Conservation (phyloP, 1,284 basidiomycete genomes). For the Pisolithus thermaeus region DNA sequence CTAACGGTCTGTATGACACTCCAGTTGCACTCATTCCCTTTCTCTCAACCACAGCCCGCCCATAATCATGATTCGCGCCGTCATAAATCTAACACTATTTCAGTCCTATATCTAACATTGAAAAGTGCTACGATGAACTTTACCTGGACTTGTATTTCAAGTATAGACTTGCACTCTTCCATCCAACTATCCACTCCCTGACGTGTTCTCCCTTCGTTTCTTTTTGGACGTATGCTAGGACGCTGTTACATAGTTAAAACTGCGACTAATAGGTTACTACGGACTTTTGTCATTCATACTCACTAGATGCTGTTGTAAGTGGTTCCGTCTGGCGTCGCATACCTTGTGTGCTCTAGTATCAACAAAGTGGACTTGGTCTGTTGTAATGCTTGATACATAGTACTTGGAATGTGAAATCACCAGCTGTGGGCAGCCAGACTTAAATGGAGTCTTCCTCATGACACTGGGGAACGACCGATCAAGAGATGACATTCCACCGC, state of each 20-base stretch:
- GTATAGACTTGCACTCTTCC: constrained; percentile 1
- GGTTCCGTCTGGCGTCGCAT: background rate
- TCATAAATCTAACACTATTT: background rate
- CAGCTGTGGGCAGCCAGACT: background rate
- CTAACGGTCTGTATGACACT: background rate
- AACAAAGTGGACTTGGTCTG: background rate
- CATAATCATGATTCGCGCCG: constrained; percentile 24
- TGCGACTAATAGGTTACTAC: background rate
- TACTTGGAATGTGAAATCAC: background rate
- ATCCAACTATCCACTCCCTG: background rate
- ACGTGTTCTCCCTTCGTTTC: background rate
- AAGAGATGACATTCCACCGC: no score
- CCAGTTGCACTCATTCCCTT: constrained; percentile 3
- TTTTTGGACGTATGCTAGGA: constrained; percentile 1
- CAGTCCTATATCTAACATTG: background rate
- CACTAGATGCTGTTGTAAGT: background rate
- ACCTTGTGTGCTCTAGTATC: background rate
- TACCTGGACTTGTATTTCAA: background rate
- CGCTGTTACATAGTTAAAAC: background rate
- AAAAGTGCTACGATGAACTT: background rate
- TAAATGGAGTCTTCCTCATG: no score
- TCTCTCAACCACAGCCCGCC: constrained; percentile 28
- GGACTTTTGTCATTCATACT: background rate
- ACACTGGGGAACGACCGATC: no score
- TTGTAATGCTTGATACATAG: background rate